Evolutionary conservation across 176 grass and related monocot species (phyloP).

Genomic region (Raddia distichophylla): DNA sequence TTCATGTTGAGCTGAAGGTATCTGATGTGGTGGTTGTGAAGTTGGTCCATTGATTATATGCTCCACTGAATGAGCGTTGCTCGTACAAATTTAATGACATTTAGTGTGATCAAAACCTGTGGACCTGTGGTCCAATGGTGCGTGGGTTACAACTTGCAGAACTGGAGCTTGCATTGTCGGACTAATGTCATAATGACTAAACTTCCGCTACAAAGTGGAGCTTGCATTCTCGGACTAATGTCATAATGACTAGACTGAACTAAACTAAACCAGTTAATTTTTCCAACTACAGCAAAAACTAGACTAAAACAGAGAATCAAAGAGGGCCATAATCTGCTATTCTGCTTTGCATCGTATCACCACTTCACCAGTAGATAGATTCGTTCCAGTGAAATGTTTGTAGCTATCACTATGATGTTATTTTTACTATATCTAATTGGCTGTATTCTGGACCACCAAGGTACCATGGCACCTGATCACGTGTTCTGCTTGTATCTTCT

Average conservation of each 20-base stretch:
- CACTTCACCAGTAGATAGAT: not conserved
- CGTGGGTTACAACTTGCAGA: constrained; percentile 3
- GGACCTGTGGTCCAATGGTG: constrained; percentile 44
- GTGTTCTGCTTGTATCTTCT: constrained; percentile 7
- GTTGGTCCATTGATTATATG: constrained; percentile 33
- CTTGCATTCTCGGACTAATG: constrained; percentile 17
- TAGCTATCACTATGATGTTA: not conserved
- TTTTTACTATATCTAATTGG: not conserved
- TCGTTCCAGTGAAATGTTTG: not conserved
- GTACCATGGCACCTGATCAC: not conserved
- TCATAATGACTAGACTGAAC: not conserved
- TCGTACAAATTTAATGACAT: constrained; percentile 28
- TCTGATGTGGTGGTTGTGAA: constrained; percentile 34
- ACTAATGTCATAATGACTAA: not conserved
- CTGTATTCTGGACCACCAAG: not conserved
- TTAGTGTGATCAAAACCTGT: constrained; percentile 37
- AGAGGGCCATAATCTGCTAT: not conserved
- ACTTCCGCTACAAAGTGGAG: not conserved
- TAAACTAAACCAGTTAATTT: too few relatives aligned
- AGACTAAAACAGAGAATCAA: too few relatives aligned
- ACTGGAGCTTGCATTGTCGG: constrained; percentile 15
- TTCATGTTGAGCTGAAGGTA: constrained; percentile 12
- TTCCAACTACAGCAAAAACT: too few relatives aligned
- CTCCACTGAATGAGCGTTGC: constrained; percentile 26
- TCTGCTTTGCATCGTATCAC: not conserved